Evolutionary conservation across 202 grass and related monocot species (phyloP).

Genomic region (Eragrostis tef): DNA sequence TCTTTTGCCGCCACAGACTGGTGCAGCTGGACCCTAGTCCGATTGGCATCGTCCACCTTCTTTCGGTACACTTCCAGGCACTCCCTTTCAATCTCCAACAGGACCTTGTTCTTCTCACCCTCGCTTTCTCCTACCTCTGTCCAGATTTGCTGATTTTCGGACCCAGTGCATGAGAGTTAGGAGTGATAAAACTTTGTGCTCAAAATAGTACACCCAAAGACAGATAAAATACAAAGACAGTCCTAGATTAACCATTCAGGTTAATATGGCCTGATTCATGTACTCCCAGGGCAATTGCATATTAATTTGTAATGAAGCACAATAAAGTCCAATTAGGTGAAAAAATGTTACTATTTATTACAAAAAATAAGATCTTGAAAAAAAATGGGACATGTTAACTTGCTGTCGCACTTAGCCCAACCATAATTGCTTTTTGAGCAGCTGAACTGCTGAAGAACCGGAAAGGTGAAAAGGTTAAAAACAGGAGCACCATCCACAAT

Average conservation of each 20-base stretch:
- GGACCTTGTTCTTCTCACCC: slow-evolving; percentile 64
- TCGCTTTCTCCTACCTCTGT: slow-evolving; percentile 79
- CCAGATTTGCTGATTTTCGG: slow-evolving; percentile 84
- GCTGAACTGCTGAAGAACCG: slow-evolving; percentile 43
- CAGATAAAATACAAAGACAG: not conserved
- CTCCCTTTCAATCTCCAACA: slow-evolving; percentile 81
- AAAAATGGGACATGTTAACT: slow-evolving; percentile 46
- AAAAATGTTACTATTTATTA: slow-evolving; percentile 21
- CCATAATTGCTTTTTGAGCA: slow-evolving; percentile 39
- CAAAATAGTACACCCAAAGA: not conserved
- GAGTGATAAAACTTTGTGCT: slow-evolving; percentile 26
- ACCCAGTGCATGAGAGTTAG: slow-evolving; percentile 34
- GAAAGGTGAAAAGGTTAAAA: slow-evolving; percentile 41
- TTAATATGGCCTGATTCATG: slow-evolving; percentile 32
- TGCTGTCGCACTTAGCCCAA: slow-evolving; percentile 24
- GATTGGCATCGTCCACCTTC: slow-evolving; percentile 84
- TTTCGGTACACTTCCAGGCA: slow-evolving; percentile 78
- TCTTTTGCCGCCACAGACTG: slow-evolving; percentile 86
- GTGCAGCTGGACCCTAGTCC: slow-evolving; percentile 79
- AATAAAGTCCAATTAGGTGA: not conserved
- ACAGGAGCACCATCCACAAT: slow-evolving; percentile 22
- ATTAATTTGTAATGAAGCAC: slow-evolving; percentile 10
- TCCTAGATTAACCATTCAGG: slow-evolving; percentile 14
- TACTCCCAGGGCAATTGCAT: not conserved
- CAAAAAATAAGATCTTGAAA: not conserved